Evolutionary conservation across 768 basidiomycete species (phyloP).

Genomic region (Amanita jacksonii): DNA sequence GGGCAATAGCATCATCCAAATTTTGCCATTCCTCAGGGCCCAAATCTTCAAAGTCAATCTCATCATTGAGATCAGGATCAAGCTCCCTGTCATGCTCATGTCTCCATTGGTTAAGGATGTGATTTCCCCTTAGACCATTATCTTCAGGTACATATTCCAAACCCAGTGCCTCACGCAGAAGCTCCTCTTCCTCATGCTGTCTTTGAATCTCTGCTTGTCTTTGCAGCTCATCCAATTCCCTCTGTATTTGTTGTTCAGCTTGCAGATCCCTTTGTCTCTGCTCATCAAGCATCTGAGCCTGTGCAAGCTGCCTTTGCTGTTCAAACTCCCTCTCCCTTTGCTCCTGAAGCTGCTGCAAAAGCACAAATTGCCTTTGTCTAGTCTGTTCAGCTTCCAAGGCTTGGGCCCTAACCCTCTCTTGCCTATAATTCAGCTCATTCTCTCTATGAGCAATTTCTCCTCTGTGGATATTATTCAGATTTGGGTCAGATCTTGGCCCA

Average conservation of each 20-base stretch:
- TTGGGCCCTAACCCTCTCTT: not conserved
- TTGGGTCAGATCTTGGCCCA: not conserved
- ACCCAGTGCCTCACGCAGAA: not conserved
- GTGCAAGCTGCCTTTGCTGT: no score
- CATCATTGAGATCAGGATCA: no score
- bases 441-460: no score
- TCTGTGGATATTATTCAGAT: no score
- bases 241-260: not conserved
- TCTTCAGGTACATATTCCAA: not conserved
- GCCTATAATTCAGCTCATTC: not conserved
- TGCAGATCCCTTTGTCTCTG: no score
- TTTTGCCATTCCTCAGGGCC: not conserved
- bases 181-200: not conserved
- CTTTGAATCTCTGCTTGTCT: conserved; percentile 1
- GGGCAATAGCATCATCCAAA: not conserved
- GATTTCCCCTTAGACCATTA: not conserved
- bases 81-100: no score
- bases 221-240: not conserved
- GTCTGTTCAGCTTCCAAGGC: not conserved
- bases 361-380: not conserved
- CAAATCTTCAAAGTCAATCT: no score
- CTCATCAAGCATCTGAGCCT: no score
- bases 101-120: no score
- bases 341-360: not conserved
- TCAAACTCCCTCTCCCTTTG: not conserved